Evolutionary conservation across 345 rosid species (phyloP), one percentile per base, ranked within the genome.

Genomic region (Gossypium herbaceum): DNA sequence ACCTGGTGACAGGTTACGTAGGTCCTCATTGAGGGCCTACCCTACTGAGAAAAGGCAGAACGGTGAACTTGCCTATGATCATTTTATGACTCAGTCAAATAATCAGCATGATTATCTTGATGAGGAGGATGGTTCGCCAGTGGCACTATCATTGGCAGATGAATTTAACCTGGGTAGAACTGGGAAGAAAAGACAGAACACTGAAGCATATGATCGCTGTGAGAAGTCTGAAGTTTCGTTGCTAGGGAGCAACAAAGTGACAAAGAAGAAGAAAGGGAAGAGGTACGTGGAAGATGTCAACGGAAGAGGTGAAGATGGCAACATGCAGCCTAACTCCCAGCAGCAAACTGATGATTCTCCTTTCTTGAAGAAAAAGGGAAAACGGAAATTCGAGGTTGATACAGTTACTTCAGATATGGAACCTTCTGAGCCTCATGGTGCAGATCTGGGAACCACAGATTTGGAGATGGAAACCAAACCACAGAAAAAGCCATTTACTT

Each of bases 401-500:
- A 74, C 41, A 72, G 86, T 57, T 77, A 77, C 79, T 75, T 65
- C 85, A 50, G 90, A 88, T 67, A 61, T 85, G 81, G 97, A 89
- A 77, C 75, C 80, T 78, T 77, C 80, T 57, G 92, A 92, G 70
- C 84, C 78, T 63, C 87, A 78, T 55, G 73, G 82, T 76, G 63
- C 80, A 64, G 90, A 88, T 75, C 79, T 77, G 7, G 88, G 78
- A 71, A 70, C 78, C 44, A 63, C 78, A 48, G 94, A 88, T 78
- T 69, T 82, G 68, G 99, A 90, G 87, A 76, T 83, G 69, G 96
- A 93, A 82, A 82, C 80, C 45, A 88, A 87, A 75, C 94, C 89
- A 41, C 91, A 84, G 81, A 95, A 91, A 83, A 95, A 93, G 79
- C 88, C 93, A 9, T 93, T 88, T 84, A 85, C 88, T 54, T 88